Conservation (phyloP, 345 rosid species). For the Eucalyptus pauciflora region DNA sequence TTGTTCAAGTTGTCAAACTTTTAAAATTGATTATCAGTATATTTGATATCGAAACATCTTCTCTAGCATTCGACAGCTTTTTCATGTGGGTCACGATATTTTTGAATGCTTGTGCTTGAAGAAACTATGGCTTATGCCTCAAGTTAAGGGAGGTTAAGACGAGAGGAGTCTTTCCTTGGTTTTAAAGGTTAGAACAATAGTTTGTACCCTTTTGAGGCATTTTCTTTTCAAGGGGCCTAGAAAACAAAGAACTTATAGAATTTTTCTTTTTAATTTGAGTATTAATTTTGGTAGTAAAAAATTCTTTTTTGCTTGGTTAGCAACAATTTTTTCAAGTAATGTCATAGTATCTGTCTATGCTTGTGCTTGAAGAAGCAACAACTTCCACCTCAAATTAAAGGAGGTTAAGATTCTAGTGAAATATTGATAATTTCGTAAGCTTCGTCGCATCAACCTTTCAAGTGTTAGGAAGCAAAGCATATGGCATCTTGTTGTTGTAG, state of each 20-base stretch:
- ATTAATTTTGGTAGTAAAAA: neutral
- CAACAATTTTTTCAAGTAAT: neutral
- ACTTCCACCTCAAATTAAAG: neutral
- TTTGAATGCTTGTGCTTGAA: neutral
- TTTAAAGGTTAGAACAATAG: neutral
- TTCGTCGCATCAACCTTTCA: neutral
- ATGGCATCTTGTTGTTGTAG: neutral
- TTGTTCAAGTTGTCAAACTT: neutral
- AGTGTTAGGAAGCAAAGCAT: neutral
- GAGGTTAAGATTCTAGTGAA: neutral
- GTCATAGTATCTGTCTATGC: neutral
- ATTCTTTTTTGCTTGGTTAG: neutral
- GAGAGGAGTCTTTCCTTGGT: neutral
- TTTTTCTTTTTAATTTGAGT: neutral
- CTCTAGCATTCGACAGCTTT: neutral
- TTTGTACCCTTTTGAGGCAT: neutral
- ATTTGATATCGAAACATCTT: neutral
- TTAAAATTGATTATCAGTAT: neutral
- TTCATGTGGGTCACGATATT: rapidly evolving
- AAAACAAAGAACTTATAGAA: neutral
- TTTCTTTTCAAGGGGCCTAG: neutral
- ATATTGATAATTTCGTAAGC: neutral
- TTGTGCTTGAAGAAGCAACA: neutral
- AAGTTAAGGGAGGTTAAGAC: neutral
- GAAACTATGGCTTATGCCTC: rapidly evolving